Evolutionary conservation across 768 basidiomycete species (phyloP), one percentile per base, ranked within the genome.

Genomic region (Suillus subalutaceus): DNA sequence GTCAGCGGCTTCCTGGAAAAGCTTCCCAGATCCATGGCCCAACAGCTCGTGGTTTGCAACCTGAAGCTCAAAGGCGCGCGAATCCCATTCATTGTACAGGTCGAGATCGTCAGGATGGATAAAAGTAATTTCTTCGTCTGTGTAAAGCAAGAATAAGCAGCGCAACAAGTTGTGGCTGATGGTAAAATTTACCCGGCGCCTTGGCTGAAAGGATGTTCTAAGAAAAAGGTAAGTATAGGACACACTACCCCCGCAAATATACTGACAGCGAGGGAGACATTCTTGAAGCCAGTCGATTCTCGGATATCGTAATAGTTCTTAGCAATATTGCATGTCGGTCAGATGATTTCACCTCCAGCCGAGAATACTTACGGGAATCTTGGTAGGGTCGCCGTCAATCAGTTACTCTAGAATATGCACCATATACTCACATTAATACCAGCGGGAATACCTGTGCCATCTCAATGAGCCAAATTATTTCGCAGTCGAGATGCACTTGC

Each of bases 41-140:
- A 95, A 85, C 1, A 96, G 80, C 70, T 96, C 94, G 74, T 96
- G 94, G 73, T 93, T 94, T 13, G 94, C 94, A 23, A 96, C 94
- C 71, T 95, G 94, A 0, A 96, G 80, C 70, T 95, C 93, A 71
- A 95, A 95, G 0, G 92, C 87, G 20, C 85, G 83, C 43, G 82
- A 85, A 67, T 94, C 90, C 93, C 92, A 95, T 43, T 83, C 80
- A 70, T 90, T 88, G 78, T 91, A 94, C 16, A 92, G 78, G 9
- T 82, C 85, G 30, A 86, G 82, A 72, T 96, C 94, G 66, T 90
- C 88, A 12, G 91, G 90, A 61, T 91, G 90, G 62, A 95, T 85
- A 75, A 96, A 96, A 0, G 93, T 93, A 32, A 92, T 73, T 72
- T 89, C 86, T 74, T 96, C 90, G 66, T 88, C 91, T 92, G 53